These are phyloP conservation scores for Yarrowia sp. DNA, from an alignment of 805 yeast species.

Conservation along the genomic window DNA sequence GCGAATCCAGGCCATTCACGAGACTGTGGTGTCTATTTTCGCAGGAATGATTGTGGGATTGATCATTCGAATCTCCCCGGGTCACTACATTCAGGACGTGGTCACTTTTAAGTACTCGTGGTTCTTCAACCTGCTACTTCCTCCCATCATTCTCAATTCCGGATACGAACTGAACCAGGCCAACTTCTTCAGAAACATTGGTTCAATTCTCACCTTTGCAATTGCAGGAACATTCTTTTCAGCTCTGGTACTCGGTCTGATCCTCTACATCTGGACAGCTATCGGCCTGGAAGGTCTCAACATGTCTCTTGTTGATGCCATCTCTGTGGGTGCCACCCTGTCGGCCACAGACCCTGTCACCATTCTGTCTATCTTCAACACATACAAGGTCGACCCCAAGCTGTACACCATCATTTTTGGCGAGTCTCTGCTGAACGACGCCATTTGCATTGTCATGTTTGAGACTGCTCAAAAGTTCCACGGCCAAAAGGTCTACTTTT, in stretches of 20 bases:
- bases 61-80: slow-evolving; percentile 88
- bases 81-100: slow-evolving; percentile 95
- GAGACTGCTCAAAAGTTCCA: slow-evolving; percentile 97
- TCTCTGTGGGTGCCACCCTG: slow-evolving; percentile 96
- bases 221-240: slow-evolving; percentile 96
- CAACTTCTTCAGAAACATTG: slow-evolving; percentile 90
- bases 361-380: slow-evolving; percentile 91
- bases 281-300: slow-evolving; percentile 87
- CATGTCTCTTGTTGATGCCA: slow-evolving; percentile 94
- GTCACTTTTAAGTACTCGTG: slow-evolving; percentile 94
- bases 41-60: slow-evolving; percentile 97
- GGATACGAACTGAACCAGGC: slow-evolving; percentile 97
- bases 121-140: slow-evolving; percentile 90
- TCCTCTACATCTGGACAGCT: slow-evolving; percentile 87
- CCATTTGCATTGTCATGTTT: slow-evolving; percentile 98
- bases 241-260: slow-evolving; percentile 87
- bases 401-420: slow-evolving; percentile 97
- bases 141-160: slow-evolving; percentile 94
- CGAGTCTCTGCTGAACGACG: slow-evolving; percentile 93
- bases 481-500: slow-evolving; percentile 75
- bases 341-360: slow-evolving; percentile 99
- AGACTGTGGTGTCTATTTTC: slow-evolving; percentile 92
- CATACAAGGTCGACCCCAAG: slow-evolving; percentile 98
- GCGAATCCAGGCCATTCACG: slow-evolving; percentile 94
- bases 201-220: slow-evolving; percentile 90